These are phyloP conservation scores for Vaccinium macrocarpon DNA, from an alignment of 148 eudicot species.

Conservation along the genomic window DNA sequence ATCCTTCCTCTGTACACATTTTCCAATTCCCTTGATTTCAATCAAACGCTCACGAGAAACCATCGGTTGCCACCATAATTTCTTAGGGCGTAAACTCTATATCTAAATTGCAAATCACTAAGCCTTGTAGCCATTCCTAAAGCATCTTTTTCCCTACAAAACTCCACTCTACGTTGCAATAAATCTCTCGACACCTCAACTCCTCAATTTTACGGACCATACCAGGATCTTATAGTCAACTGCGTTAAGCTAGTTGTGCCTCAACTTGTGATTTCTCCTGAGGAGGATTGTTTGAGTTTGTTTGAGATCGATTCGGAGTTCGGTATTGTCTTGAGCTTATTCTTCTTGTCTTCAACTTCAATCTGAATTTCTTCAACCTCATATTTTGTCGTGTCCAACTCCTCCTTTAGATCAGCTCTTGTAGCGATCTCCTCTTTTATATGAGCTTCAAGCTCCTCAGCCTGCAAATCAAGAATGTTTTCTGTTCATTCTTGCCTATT, in stretches of 20 bases:
- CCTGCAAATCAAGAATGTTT: slow-evolving; percentile 28
- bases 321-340: slow-evolving; percentile 46
- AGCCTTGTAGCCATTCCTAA: slow-evolving; percentile 46
- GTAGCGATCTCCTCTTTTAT: slow-evolving; percentile 42
- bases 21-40: slow-evolving; percentile 49
- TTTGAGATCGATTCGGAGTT: slow-evolving; percentile 53
- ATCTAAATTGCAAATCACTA: slow-evolving; percentile 34
- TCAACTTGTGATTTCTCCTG: slow-evolving; percentile 41
- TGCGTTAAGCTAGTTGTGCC: slow-evolving; percentile 41
- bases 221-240: slow-evolving; percentile 34
- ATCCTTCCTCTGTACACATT: slow-evolving; percentile 60
- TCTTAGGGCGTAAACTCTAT: slow-evolving; percentile 53
- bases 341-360: slow-evolving; percentile 58
- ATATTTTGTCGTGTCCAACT: slow-evolving; percentile 45
- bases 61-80: slow-evolving; percentile 57
- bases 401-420: slow-evolving; percentile 38
- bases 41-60: slow-evolving; percentile 44
- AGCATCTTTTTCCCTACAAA: slow-evolving; percentile 76
- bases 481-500: not conserved
- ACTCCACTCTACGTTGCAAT: slow-evolving; percentile 60
- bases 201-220: slow-evolving; percentile 67
- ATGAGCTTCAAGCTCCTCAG: slow-evolving; percentile 48
- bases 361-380: slow-evolving; percentile 44
- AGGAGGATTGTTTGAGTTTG: slow-evolving; percentile 49
- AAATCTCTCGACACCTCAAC: slow-evolving; percentile 57